These are phyloP conservation scores for Pichia phayaonensis DNA, from an alignment of 805 yeast species.

Conservation along the genomic window DNA sequence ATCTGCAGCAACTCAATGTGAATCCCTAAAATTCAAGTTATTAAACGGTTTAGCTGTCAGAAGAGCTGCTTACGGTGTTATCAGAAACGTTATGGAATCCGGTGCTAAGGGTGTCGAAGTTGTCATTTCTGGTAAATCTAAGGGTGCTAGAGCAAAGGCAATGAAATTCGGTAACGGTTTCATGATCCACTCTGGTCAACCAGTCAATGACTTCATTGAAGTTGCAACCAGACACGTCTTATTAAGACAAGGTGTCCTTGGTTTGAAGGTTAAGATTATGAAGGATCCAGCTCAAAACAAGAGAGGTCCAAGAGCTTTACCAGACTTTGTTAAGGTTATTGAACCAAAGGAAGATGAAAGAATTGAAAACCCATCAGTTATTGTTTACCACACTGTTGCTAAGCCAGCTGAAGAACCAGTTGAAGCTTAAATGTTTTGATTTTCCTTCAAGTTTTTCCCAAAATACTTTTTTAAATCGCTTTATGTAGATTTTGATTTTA, in stretches of 20 bases:
- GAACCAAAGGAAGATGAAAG: constrained; percentile 94
- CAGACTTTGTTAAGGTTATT: constrained; percentile 86
- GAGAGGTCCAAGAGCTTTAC: constrained; percentile 84
- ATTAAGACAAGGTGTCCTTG: constrained; percentile 99
- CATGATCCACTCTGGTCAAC: constrained; percentile 99
- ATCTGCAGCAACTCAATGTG: constrained; percentile 99
- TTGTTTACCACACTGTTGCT: constrained; percentile 48
- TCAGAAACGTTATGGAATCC: constrained; percentile 99
- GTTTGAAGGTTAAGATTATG: constrained; percentile 99
- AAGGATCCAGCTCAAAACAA: constrained; percentile 90
- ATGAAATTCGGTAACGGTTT: constrained; percentile 99
- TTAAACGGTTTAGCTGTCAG: constrained; percentile 98
- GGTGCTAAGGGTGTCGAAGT: constrained; percentile 99
- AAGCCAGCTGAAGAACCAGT: constrained; percentile 28
- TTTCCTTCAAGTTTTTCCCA: background rate
- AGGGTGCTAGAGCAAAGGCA: constrained; percentile 99
- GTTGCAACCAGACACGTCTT: constrained; percentile 98
- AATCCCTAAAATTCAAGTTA: constrained; percentile 96
- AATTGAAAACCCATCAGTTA: constrained; percentile 74
- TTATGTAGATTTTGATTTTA: background rate
- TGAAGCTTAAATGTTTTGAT: constrained; percentile 20
- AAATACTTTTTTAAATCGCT: background rate
- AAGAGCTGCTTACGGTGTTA: constrained; percentile 99
- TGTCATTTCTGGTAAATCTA: constrained; percentile 98
- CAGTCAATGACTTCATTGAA: constrained; percentile 97